Evolutionary conservation across 768 basidiomycete genomes (phyloP).

Genomic region (Candolleomyces efflorescens): DNA sequence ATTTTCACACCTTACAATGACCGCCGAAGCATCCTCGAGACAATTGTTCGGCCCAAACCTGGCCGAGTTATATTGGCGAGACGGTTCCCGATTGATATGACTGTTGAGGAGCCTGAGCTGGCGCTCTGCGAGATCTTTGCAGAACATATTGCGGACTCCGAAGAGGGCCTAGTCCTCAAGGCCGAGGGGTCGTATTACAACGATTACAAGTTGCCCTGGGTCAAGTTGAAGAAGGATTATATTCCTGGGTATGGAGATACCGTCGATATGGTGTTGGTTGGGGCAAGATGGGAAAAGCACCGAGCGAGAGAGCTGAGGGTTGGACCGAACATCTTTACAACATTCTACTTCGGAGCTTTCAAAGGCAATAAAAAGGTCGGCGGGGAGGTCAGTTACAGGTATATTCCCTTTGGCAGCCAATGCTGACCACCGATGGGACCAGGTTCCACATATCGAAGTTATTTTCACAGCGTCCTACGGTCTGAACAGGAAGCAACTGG

Average conservation of each 20-base stretch:
- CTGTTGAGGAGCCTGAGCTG: slow-evolving; percentile 11
- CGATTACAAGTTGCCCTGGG: slow-evolving; percentile 65
- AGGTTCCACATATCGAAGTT: slow-evolving; percentile 60
- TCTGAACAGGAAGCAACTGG: slow-evolving; percentile 58
- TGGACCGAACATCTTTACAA: slow-evolving; percentile 65
- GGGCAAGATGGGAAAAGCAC: slow-evolving; percentile 74
- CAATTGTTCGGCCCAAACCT: slow-evolving; percentile 43
- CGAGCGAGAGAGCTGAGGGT: slow-evolving; percentile 76
- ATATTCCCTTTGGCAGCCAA: slow-evolving; percentile 26
- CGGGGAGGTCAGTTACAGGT: neutral
- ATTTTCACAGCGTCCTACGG: slow-evolving; percentile 82
- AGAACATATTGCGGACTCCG: slow-evolving; percentile 40
- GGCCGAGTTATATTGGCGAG: slow-evolving; percentile 66
- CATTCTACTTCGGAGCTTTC: slow-evolving; percentile 73
- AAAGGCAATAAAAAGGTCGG: slow-evolving; percentile 13
- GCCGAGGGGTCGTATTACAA: slow-evolving; percentile 66
- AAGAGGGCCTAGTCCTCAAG: slow-evolving; percentile 80
- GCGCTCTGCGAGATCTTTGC: slow-evolving; percentile 45
- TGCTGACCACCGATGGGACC: neutral
- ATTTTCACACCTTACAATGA: slow-evolving; percentile 50
- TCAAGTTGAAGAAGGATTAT: slow-evolving; percentile 88
- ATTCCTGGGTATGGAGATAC: slow-evolving; percentile 81
- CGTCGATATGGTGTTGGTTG: slow-evolving; percentile 74
- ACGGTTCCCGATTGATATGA: slow-evolving; percentile 44
- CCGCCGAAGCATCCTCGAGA: slow-evolving; percentile 62